Percentiles rank a stretch among this genome's conserved stretches.
Evolutionary conservation across 768 basidiomycete species (phyloP).

Genomic region (Rubroboletus satanas): DNA sequence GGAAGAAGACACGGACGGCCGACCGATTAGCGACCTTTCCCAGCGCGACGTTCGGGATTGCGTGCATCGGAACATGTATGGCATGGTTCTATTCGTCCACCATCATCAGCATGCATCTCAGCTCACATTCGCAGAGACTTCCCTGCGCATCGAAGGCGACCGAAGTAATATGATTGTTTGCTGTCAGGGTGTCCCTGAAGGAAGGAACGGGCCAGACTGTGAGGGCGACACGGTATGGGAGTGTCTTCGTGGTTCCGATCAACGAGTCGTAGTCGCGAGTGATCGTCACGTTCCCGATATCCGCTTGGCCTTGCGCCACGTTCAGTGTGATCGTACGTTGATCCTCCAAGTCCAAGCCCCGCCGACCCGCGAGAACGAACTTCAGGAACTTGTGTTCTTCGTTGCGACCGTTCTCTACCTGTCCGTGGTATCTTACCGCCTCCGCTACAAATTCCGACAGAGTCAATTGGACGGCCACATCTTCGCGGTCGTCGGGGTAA

Average conservation of each 20-base stretch:
- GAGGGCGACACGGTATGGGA: neutral
- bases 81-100: neutral
- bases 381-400: neutral
- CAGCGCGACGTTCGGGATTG: neutral
- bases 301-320: neutral
- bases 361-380: neutral
- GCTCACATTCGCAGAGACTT: too few species aligned
- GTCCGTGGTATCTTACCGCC: too few species aligned
- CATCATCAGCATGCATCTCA: too few species aligned
- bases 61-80: neutral
- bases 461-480: neutral
- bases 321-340: neutral
- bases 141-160: neutral
- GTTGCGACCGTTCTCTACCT: neutral
- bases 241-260: neutral
- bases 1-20: neutral
- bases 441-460: neutral
- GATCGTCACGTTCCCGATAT: neutral
- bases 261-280: conserved; percentile 4
- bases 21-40: neutral
- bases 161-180: neutral
- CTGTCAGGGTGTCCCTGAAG: neutral
- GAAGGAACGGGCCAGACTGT: neutral
- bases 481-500: neutral
- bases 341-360: neutral